A percentile compares a stretch with the other conserved stretches of the same genome.
These are phyloP conservation scores for Vanrija sp. DNA, from an alignment of 1,284 basidiomycete species.

Conservation along the genomic window DNA sequence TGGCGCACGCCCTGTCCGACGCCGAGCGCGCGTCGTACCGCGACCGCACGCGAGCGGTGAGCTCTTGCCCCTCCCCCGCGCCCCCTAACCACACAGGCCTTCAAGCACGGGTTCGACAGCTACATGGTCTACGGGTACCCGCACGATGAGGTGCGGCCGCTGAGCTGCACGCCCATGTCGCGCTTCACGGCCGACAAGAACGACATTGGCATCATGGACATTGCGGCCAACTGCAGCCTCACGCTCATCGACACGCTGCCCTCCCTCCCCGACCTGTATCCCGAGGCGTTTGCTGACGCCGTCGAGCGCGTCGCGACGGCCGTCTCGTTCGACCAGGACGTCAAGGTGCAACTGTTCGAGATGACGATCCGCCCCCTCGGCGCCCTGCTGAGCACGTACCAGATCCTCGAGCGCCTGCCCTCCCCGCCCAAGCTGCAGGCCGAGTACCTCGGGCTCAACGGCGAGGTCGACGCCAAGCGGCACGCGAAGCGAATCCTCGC, in stretches of 20 bases:
- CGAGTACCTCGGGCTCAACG: constrained; percentile 15
- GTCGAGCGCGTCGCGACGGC: constrained; percentile 29
- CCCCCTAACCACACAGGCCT: constrained; percentile 34
- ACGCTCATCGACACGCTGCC: constrained; percentile 45
- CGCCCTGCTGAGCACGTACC: constrained; percentile 79
- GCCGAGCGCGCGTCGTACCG: neutral
- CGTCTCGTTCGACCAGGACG: constrained; percentile 46
- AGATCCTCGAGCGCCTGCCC: constrained; percentile 56
- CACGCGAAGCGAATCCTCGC: constrained; percentile 65
- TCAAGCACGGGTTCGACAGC: constrained; percentile 43
- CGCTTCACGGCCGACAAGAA: constrained; percentile 28
- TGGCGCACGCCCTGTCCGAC: neutral
- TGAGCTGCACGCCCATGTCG: constrained; percentile 63
- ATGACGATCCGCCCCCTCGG: constrained; percentile 85
- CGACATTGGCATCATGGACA: constrained; percentile 59
- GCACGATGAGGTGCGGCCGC: constrained; percentile 66
- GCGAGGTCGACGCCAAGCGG: constrained; percentile 58
- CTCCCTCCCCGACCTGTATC: constrained; percentile 38
- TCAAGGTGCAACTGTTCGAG: constrained; percentile 49
- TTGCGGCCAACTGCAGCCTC: constrained; percentile 59
- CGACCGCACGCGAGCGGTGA: neutral
- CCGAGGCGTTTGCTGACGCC: constrained; percentile 33
- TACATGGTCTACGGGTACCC: constrained; percentile 49
- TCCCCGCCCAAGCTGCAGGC: constrained; percentile 33
- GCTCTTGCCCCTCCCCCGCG: neutral